Conservation (phyloP, 768 basidiomycete genomes). For the Russula earlei region DNA sequence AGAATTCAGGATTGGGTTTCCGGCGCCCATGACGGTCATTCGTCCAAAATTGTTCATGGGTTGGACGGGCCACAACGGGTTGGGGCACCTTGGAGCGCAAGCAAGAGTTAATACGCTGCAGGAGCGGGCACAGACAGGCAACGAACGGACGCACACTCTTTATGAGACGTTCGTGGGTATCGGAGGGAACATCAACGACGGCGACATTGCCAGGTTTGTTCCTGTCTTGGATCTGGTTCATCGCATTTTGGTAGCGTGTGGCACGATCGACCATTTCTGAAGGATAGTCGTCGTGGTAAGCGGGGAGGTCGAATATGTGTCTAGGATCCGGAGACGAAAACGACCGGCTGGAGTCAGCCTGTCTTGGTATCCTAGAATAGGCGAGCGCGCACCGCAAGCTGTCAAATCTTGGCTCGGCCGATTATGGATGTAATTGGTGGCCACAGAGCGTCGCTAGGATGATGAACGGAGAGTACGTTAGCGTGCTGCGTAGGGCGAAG, state of each 20-base stretch:
- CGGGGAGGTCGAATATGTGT: neutral
- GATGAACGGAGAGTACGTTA: neutral
- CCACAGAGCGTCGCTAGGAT: neutral
- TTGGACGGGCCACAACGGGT: constrained; percentile 54
- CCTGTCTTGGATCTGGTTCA: constrained; percentile 26
- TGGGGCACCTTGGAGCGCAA: constrained; percentile 47
- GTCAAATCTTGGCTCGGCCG: neutral
- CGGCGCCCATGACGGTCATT: constrained; percentile 42
- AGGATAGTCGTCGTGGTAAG: neutral
- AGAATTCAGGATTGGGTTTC: constrained; percentile 63
- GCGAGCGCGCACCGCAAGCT: neutral
- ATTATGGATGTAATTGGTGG: neutral
- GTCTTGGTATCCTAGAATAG: neutral
- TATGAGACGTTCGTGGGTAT: constrained; percentile 27
- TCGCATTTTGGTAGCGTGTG: constrained; percentile 20
- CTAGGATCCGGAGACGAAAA: neutral
- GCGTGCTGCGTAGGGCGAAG: neutral
- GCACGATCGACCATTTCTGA: constrained; percentile 13
- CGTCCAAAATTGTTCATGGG: constrained; percentile 65
- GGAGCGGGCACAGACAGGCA: neutral
- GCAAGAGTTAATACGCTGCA: neutral
- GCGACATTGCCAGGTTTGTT: constrained; percentile 22
- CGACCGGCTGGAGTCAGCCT: neutral
- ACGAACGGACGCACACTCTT: constrained; percentile 25
- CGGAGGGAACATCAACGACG: constrained; percentile 21